Percentiles rank a stretch among this genome's conserved stretches.
These are phyloP conservation scores for Septoria linicola DNA, from an alignment of 2,329 filamentous ascomycete species.

Conservation along the genomic window DNA sequence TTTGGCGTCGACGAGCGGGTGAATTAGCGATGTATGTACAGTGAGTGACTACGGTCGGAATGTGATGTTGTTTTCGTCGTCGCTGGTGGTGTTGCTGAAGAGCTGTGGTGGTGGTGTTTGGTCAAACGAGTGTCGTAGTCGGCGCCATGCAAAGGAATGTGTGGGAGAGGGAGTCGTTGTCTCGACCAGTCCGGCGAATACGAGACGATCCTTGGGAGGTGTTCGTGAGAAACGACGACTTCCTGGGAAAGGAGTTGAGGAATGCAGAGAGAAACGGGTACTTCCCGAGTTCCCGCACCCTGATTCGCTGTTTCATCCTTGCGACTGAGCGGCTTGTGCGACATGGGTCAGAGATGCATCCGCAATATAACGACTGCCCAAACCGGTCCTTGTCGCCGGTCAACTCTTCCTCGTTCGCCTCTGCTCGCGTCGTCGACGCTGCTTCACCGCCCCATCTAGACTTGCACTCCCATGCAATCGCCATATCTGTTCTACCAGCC, in stretches of 20 bases:
- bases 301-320: slow-evolving; percentile 3
- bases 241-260: neutral
- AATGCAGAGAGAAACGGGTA: neutral
- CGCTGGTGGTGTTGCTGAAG: slow-evolving; percentile 6
- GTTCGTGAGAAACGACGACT: neutral
- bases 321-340: no score
- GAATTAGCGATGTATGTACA: slow-evolving; percentile 17
- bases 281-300: neutral
- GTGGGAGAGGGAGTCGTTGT: slow-evolving; percentile 2
- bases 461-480: neutral
- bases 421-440: no score
- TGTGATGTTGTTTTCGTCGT: slow-evolving; percentile 9
- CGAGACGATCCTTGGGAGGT: slow-evolving; percentile 4
- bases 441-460: neutral
- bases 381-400: neutral
- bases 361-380: no score
- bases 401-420: neutral
- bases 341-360: no score
- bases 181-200: slow-evolving; percentile 5
- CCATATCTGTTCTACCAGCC: no score
- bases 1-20: neutral
- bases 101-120: slow-evolving; percentile 9
- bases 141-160: slow-evolving; percentile 16
- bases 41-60: slow-evolving; percentile 24
- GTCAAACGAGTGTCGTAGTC: slow-evolving; percentile 17